Conservation (phyloP, 169 alveolate genomes). For the Besnoitia besnoiti region DNA sequence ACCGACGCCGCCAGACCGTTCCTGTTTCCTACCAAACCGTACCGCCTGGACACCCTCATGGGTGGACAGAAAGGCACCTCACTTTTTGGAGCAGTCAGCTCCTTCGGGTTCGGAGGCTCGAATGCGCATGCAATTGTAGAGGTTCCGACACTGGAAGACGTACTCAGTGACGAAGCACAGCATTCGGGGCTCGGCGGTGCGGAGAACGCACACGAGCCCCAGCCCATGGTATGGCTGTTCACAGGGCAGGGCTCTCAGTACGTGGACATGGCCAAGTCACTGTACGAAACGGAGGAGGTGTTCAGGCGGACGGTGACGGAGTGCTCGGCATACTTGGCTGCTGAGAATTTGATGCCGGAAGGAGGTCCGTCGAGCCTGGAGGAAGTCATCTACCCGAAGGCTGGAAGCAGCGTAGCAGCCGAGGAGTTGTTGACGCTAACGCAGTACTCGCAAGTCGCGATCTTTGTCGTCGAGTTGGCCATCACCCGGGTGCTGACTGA, state of each 20-base stretch:
- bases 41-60: conserved; percentile 25
- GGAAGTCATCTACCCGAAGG: conserved; percentile 67
- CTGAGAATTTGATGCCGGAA: conserved; percentile 16
- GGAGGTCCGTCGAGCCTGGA: conserved; percentile 36
- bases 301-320: conserved; percentile 58
- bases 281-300: conserved; percentile 46
- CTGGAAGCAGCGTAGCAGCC: background rate
- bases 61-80: background rate
- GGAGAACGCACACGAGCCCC: background rate
- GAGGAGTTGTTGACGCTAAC: conserved; percentile 14
- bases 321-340: conserved; percentile 49
- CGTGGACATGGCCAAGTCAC: conserved; percentile 66
- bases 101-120: conserved; percentile 77
- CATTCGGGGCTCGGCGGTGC: background rate
- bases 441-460: conserved; percentile 74
- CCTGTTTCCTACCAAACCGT: conserved; percentile 59
- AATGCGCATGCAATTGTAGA: conserved; percentile 43
- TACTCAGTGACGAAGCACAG: background rate
- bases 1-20: background rate
- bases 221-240: conserved; percentile 33
- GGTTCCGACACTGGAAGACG: conserved; percentile 53
- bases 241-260: conserved; percentile 76
- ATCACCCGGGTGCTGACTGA: conserved; percentile 69
- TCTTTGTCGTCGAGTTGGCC: conserved; percentile 75
- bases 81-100: conserved; percentile 70